phyloP scores from a whole-genome alignment of 345 rosid genomes.

The Euphorbia lathyris region DNA sequence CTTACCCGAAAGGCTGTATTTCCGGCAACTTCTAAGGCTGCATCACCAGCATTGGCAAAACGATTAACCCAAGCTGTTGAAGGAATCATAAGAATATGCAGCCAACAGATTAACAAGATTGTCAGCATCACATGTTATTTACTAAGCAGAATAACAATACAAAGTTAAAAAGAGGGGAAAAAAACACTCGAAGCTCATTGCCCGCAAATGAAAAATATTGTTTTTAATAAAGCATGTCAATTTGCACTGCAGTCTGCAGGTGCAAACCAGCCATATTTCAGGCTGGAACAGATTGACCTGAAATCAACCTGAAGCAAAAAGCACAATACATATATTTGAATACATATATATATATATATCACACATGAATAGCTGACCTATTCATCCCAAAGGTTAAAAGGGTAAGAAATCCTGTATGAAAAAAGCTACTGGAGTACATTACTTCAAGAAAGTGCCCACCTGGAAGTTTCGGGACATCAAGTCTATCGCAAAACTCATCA shows the following conservation, averaged over 20 bases:
- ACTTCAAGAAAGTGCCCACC: slow-evolving; percentile 36
- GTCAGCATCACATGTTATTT: not conserved
- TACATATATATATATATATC: not conserved
- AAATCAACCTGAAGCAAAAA: not conserved
- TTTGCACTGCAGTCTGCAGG: not conserved
- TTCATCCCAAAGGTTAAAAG: slow-evolving; percentile 6
- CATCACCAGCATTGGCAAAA: slow-evolving; percentile 91
- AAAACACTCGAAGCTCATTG: not conserved
- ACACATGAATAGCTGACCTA: not conserved
- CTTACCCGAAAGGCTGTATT: slow-evolving; percentile 79
- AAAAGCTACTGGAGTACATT: not conserved
- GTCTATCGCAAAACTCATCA: slow-evolving; percentile 73
- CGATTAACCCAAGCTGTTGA: slow-evolving; percentile 97
- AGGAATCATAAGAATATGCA: slow-evolving; percentile 17
- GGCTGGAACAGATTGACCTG: not conserved
- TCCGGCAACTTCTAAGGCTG: slow-evolving; percentile 88
- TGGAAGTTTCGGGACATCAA: slow-evolving; percentile 91
- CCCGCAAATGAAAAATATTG: not conserved
- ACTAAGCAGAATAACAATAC: not conserved
- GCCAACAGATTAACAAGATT: not conserved
- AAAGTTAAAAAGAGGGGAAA: not conserved
- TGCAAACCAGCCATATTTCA: not conserved
- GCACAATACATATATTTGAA: not conserved
- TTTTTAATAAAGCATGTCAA: not conserved
- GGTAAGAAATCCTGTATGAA: not conserved